Conservation (phyloP, 2,329 filamentous ascomycete genomes). For the Zymoseptoria pseudotritici region DNA sequence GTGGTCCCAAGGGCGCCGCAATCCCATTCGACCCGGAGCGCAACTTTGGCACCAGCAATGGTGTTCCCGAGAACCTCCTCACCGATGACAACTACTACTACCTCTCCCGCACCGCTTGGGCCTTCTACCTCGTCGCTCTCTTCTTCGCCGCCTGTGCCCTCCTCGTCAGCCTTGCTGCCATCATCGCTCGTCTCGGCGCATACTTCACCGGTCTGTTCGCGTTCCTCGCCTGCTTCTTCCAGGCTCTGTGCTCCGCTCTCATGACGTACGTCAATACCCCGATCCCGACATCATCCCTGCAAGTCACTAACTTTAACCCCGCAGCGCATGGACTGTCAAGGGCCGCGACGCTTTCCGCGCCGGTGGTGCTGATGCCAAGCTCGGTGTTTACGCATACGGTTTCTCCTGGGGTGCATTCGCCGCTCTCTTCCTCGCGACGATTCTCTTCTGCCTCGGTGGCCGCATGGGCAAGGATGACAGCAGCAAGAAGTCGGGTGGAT, state of each 20-base stretch:
- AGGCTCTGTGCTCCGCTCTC: constrained; percentile 57
- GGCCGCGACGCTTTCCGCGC: constrained; percentile 59
- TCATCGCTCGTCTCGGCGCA: constrained; percentile 63
- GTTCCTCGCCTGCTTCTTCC: constrained; percentile 59
- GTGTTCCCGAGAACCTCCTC: constrained; percentile 49
- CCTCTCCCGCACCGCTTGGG: constrained; percentile 86
- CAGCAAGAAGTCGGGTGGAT: constrained; percentile 28
- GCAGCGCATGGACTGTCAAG: constrained; percentile 59
- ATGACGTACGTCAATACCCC: constrained; percentile 59
- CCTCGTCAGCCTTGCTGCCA: constrained; percentile 60
- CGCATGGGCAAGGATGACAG: constrained; percentile 40
- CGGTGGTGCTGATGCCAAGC: constrained; percentile 48
- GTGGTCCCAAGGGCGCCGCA: constrained; percentile 53
- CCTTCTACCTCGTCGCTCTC: constrained; percentile 77
- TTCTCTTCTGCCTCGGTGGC: constrained; percentile 61
- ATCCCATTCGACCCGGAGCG: constrained; percentile 56
- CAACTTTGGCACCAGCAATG: constrained; percentile 53
- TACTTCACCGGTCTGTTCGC: constrained; percentile 56
- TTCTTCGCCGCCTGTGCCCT: constrained; percentile 67
- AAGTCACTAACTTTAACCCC: constrained; percentile 17
- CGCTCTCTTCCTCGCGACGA: constrained; percentile 56
- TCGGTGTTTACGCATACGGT: constrained; percentile 64
- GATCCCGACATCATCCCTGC: neutral
- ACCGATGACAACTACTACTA: constrained; percentile 65
- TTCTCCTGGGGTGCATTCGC: constrained; percentile 70